phyloP scores from a whole-genome alignment of 805 yeast species.

The Saccharomycopsis fodiens region DNA sequence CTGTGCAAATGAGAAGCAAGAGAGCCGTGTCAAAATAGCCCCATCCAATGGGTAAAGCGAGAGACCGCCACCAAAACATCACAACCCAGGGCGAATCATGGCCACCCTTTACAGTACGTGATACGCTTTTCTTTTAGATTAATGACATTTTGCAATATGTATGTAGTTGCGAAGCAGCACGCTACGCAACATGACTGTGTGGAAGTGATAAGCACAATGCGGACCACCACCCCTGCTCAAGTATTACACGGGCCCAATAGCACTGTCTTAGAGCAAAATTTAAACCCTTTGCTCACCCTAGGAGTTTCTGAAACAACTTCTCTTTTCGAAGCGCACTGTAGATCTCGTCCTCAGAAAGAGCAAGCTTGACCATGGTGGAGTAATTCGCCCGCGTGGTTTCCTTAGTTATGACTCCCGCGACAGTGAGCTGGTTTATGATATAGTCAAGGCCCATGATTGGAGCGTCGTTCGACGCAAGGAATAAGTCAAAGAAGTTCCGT shows the following conservation, averaged over 20 bases:
- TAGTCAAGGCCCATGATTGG: constrained; percentile 45
- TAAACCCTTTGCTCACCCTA: constrained; percentile 26
- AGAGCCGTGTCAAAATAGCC: too few species aligned
- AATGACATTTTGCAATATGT: neutral
- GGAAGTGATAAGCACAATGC: too few species aligned
- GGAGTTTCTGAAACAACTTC: constrained; percentile 21
- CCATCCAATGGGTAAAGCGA: too few species aligned
- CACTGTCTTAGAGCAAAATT: too few species aligned
- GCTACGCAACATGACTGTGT: too few species aligned
- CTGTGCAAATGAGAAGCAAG: too few species aligned
- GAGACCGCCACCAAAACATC: too few species aligned
- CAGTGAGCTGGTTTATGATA: constrained; percentile 62
- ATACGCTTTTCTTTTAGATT: neutral
- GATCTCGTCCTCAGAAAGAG: constrained; percentile 66
- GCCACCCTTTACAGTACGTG: neutral
- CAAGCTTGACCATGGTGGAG: constrained; percentile 52
- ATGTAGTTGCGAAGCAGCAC: too few species aligned
- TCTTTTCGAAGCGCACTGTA: constrained; percentile 54
- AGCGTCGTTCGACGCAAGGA: neutral
- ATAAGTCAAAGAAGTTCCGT: constrained; percentile 11
- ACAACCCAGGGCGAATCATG: too few species aligned
- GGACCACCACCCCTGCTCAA: too few species aligned
- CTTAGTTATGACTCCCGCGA: constrained; percentile 66
- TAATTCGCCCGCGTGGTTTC: constrained; percentile 68
- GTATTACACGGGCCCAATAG: too few species aligned